Conservation (phyloP, 306 rosid genomes). For the Echinosophora koreensis region DNA sequence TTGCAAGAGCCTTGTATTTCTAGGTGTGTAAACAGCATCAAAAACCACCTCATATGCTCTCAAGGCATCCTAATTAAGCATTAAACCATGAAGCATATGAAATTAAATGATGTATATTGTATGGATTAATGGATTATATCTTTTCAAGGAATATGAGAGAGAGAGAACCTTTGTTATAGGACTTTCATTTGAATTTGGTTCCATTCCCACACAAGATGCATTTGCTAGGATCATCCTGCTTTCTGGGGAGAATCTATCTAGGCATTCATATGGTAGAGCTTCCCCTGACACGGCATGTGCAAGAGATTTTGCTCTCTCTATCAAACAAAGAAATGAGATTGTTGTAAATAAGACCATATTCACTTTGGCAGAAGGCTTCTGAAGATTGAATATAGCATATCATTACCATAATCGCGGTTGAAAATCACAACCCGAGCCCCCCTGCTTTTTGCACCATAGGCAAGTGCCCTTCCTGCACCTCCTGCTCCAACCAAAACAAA, state of each 20-base stretch:
- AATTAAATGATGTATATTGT: background rate
- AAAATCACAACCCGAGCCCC: slow-evolving; percentile 37
- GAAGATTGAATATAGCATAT: background rate
- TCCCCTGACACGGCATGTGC: slow-evolving; percentile 39
- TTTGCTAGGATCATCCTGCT: slow-evolving; percentile 25
- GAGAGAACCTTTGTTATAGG: slow-evolving; percentile 28
- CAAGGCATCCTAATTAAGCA: slow-evolving; percentile 33
- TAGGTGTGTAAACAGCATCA: no score
- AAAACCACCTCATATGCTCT: slow-evolving; percentile 28
- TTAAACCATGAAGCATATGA: slow-evolving; percentile 3
- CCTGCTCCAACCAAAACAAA: slow-evolving; percentile 38
- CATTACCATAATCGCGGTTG: slow-evolving; percentile 33
- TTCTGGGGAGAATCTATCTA: slow-evolving; percentile 26
- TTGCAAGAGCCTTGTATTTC: no score
- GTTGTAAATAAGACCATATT: background rate
- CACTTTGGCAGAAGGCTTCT: background rate
- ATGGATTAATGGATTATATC: background rate
- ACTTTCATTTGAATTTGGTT: background rate
- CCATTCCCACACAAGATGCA: background rate
- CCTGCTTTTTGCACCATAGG: slow-evolving; percentile 33
- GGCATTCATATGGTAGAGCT: slow-evolving; percentile 23
- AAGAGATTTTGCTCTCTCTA: slow-evolving; percentile 21
- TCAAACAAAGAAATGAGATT: background rate
- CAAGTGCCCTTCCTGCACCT: slow-evolving; percentile 38
- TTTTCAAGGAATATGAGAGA: background rate